phyloP scores from a whole-genome alignment of 192 early-diverging fungal species.

The Funneliformis geosporum region DNA sequence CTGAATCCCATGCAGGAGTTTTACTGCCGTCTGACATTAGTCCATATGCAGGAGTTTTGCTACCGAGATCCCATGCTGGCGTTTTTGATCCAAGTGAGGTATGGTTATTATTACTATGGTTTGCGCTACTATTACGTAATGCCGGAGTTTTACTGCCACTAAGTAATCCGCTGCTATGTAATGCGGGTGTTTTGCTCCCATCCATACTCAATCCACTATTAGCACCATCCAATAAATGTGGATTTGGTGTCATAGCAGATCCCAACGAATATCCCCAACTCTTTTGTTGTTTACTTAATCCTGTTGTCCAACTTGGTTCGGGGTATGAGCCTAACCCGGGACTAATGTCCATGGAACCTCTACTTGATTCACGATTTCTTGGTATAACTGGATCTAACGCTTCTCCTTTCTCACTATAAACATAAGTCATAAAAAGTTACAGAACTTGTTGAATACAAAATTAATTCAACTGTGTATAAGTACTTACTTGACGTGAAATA shows the following conservation, averaged over 20 bases:
- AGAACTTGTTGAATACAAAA: no score
- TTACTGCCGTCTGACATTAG: slow-evolving; percentile 39
- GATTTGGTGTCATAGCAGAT: slow-evolving; percentile 60
- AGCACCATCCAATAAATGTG: slow-evolving; percentile 34
- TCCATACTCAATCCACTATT: slow-evolving; percentile 52
- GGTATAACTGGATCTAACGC: neutral
- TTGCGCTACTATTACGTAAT: slow-evolving; percentile 46
- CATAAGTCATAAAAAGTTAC: neutral
- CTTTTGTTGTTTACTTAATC: neutral
- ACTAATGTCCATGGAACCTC: slow-evolving; percentile 39
- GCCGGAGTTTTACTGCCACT: slow-evolving; percentile 51
- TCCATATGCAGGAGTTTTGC: slow-evolving; percentile 42
- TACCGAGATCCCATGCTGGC: slow-evolving; percentile 70
- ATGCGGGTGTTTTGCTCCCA: slow-evolving; percentile 53
- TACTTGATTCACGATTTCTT: neutral
- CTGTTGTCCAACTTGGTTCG: slow-evolving; percentile 21
- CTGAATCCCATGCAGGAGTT: slow-evolving; percentile 58
- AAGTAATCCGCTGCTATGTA: slow-evolving; percentile 45
- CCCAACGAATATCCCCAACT: slow-evolving; percentile 46
- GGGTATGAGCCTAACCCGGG: slow-evolving; percentile 38
- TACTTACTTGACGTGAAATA: neutral
- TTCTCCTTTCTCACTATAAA: neutral
- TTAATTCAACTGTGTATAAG: neutral
- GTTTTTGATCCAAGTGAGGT: slow-evolving; percentile 51
- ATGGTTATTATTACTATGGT: slow-evolving; percentile 51